Conservation (phyloP, 441 rosid species). For the Sinapis alba region DNA sequence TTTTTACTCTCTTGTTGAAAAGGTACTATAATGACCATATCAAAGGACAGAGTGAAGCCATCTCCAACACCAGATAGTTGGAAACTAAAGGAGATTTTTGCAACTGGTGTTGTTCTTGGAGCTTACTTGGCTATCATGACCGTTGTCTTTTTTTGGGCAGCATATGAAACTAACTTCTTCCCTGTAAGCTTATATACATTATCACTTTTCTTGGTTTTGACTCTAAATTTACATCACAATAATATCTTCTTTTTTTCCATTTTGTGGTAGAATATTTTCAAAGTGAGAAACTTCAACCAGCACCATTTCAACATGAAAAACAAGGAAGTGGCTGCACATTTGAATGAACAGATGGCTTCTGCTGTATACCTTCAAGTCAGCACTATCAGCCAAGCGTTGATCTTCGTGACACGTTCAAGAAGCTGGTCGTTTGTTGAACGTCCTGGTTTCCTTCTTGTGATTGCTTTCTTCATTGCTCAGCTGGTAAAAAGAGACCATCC, state of each 20-base stretch:
- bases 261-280: slow-evolving; percentile 40
- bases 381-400: slow-evolving; percentile 62
- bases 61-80: slow-evolving; percentile 60
- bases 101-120: slow-evolving; percentile 52
- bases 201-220: neutral
- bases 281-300: slow-evolving; percentile 46
- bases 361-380: slow-evolving; percentile 59
- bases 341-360: slow-evolving; percentile 45
- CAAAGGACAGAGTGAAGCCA: slow-evolving; percentile 68
- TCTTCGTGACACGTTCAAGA: slow-evolving; percentile 56
- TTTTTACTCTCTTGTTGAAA: neutral
- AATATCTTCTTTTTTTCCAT: neutral
- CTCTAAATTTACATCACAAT: slow-evolving; percentile 9
- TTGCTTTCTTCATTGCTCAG: slow-evolving; percentile 59
- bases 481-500: slow-evolving; percentile 34
- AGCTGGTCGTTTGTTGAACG: slow-evolving; percentile 59
- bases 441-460: slow-evolving; percentile 56
- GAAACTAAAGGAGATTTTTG: slow-evolving; percentile 64
- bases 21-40: slow-evolving; percentile 70
- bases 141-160: slow-evolving; percentile 53
- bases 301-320: slow-evolving; percentile 47
- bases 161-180: slow-evolving; percentile 55
- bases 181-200: slow-evolving; percentile 29
- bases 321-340: slow-evolving; percentile 14
- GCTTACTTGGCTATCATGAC: slow-evolving; percentile 55